These are phyloP conservation scores for Cadophora gregata DNA, from an alignment of 2,329 filamentous ascomycete genomes.

Conservation along the genomic window DNA sequence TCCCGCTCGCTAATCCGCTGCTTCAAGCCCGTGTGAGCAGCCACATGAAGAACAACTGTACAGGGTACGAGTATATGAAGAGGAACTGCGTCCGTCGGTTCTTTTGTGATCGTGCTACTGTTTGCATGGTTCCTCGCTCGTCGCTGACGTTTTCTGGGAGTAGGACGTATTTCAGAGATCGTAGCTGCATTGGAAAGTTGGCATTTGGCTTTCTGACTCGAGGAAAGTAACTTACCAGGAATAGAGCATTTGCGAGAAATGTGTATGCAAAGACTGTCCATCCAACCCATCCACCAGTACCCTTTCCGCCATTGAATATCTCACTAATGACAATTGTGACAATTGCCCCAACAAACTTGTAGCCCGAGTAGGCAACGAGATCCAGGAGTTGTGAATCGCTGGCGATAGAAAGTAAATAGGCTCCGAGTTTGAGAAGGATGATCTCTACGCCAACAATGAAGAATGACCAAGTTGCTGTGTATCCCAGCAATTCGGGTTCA, in stretches of 20 bases:
- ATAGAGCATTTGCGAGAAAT: constrained; percentile 92
- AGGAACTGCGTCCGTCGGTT: constrained; percentile 90
- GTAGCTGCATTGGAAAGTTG: constrained; percentile 63
- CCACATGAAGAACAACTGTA: constrained; percentile 97
- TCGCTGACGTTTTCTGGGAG: constrained; percentile 80
- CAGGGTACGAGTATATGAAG: constrained; percentile 91
- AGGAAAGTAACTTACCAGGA: constrained; percentile 67
- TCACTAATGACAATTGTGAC: constrained; percentile 82
- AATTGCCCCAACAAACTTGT: constrained; percentile 98
- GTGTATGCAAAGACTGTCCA: constrained; percentile 92
- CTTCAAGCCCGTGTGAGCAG: constrained; percentile 55
- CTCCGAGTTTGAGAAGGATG: constrained; percentile 86
- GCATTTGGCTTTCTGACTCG: not conserved
- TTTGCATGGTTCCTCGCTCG: constrained; percentile 64
- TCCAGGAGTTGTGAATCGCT: constrained; percentile 94
- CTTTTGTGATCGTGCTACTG: constrained; percentile 82
- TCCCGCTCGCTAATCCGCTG: constrained; percentile 15
- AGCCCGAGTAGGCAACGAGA: constrained; percentile 93
- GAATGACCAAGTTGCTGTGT: constrained; percentile 84
- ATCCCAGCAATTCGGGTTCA: constrained; percentile 89
- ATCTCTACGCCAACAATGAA: constrained; percentile 88
- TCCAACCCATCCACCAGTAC: constrained; percentile 86
- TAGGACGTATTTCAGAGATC: constrained; percentile 93
- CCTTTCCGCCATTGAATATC: constrained; percentile 76
- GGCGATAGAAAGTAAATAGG: constrained; percentile 91